These are phyloP conservation scores for Botrytis elliptica DNA, from an alignment of 2,329 filamentous ascomycete species.

Conservation along the genomic window DNA sequence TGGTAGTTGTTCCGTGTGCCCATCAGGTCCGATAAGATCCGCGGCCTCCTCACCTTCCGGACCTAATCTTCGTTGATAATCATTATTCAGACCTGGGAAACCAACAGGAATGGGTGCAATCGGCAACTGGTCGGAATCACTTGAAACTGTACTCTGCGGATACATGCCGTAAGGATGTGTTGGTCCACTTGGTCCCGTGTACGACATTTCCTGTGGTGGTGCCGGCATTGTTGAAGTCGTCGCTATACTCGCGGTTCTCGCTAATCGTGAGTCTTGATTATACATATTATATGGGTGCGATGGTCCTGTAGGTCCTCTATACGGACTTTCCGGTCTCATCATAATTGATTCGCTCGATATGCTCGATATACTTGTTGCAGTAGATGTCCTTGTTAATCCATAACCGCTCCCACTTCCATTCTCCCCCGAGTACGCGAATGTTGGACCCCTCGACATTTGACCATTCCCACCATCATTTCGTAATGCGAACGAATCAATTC, in stretches of 20 bases:
- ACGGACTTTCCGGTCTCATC: slow-evolving; percentile 50
- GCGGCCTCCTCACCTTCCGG: slow-evolving; percentile 84
- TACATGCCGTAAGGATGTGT: slow-evolving; percentile 87
- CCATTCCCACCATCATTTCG: slow-evolving; percentile 51
- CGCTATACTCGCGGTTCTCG: slow-evolving; percentile 60
- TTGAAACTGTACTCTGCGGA: slow-evolving; percentile 69
- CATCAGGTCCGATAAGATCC: slow-evolving; percentile 82
- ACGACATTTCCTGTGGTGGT: slow-evolving; percentile 53
- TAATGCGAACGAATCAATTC: slow-evolving; percentile 51
- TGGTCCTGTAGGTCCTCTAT: slow-evolving; percentile 62
- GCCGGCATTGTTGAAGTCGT: slow-evolving; percentile 67
- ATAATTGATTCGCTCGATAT: slow-evolving; percentile 33
- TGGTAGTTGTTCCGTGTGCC: slow-evolving; percentile 86
- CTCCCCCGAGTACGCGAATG: slow-evolving; percentile 23
- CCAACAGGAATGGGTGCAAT: slow-evolving; percentile 62
- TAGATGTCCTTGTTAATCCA: slow-evolving; percentile 32
- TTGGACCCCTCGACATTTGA: slow-evolving; percentile 30
- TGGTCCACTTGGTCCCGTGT: slow-evolving; percentile 62
- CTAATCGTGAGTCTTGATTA: slow-evolving; percentile 64
- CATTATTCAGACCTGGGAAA: slow-evolving; percentile 63
- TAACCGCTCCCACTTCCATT: slow-evolving; percentile 1
- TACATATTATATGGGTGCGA: slow-evolving; percentile 88
- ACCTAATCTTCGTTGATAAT: slow-evolving; percentile 71
- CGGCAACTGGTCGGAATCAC: slow-evolving; percentile 40
- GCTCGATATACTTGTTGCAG: slow-evolving; percentile 35